Conservation (phyloP, 148 eudicot species). For the Rhododendron ovatum region DNA sequence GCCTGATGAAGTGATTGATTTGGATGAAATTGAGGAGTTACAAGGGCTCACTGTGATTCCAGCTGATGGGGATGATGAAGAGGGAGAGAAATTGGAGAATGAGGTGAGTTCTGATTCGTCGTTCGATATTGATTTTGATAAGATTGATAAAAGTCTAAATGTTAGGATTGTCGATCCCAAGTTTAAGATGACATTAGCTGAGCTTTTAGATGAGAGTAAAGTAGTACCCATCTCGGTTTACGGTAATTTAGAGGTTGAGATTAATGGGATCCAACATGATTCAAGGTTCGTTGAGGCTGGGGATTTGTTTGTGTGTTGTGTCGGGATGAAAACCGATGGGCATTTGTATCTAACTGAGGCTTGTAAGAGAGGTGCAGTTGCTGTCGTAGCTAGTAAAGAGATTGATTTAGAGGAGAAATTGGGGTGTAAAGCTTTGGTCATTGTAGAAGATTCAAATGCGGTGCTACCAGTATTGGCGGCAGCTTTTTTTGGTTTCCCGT, state of each 20-base stretch:
- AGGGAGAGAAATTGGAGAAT: conserved; percentile 23
- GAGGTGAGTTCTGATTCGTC: conserved; percentile 33
- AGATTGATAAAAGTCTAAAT: conserved; percentile 33
- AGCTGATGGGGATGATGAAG: conserved; percentile 32
- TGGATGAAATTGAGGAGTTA: conserved; percentile 77
- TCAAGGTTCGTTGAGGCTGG: conserved; percentile 78
- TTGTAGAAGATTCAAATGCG: conserved; percentile 75
- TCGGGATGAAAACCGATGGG: conserved; percentile 72
- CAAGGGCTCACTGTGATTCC: conserved; percentile 38
- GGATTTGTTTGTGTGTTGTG: conserved; percentile 94
- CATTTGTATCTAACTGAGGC: conserved; percentile 79
- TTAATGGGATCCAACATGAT: conserved; percentile 87
- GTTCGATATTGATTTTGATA: conserved; percentile 70
- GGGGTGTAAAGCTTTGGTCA: conserved; percentile 89
- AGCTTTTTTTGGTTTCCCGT: conserved; percentile 76
- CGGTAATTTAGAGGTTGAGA: conserved; percentile 81
- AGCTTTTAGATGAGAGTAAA: conserved; percentile 85
- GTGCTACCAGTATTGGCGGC: conserved; percentile 76
- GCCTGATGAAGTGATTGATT: conserved; percentile 71
- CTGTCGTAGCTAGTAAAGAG: conserved; percentile 94
- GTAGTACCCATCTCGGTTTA: conserved; percentile 87
- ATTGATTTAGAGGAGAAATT: conserved; percentile 83
- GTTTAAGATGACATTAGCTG: conserved; percentile 86
- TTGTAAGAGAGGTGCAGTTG: conserved; percentile 95
- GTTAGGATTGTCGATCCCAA: conserved; percentile 77